These are phyloP conservation scores for Neurospora intermedia DNA, from an alignment of 495 filamentous ascomycete species.

Conservation along the genomic window DNA sequence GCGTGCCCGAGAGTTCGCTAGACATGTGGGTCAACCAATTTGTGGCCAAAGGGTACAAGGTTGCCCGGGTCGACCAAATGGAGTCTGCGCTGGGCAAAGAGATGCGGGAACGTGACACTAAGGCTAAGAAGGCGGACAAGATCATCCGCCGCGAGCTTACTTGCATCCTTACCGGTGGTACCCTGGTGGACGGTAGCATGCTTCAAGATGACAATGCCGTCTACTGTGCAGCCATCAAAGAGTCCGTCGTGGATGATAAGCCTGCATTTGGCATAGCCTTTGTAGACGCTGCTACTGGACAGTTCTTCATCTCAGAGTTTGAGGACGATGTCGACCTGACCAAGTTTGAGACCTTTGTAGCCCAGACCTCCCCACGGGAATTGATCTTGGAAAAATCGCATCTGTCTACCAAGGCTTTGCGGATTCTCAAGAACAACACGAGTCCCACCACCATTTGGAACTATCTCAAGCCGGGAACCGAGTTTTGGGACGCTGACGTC, in stretches of 20 bases:
- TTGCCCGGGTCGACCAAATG: slow-evolving; percentile 91
- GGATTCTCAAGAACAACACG: slow-evolving; percentile 96
- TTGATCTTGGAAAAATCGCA: slow-evolving; percentile 80
- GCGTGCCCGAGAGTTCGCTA: slow-evolving; percentile 82
- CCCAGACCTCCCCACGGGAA: slow-evolving; percentile 84
- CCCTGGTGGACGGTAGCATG: slow-evolving; percentile 91
- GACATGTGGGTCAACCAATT: slow-evolving; percentile 93
- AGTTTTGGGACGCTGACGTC: slow-evolving; percentile 86
- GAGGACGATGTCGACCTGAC: slow-evolving; percentile 89
- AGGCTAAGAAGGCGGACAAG: slow-evolving; percentile 63
- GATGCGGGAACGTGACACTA: slow-evolving; percentile 77
- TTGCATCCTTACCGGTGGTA: slow-evolving; percentile 83
- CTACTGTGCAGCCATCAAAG: slow-evolving; percentile 94
- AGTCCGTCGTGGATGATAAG: slow-evolving; percentile 60
- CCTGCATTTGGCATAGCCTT: slow-evolving; percentile 88
- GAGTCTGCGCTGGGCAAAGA: slow-evolving; percentile 94
- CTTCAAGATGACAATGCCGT: slow-evolving; percentile 96
- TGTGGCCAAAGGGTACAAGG: slow-evolving; percentile 89
- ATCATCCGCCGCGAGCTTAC: slow-evolving; percentile 86
- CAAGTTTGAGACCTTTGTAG: slow-evolving; percentile 95
- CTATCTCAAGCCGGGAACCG: slow-evolving; percentile 71
- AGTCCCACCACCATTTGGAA: slow-evolving; percentile 93
- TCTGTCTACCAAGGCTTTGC: slow-evolving; percentile 70
- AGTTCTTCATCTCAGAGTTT: slow-evolving; percentile 88
- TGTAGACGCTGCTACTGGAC: slow-evolving; percentile 91